Percentiles rank a stretch among this genome's conserved stretches.
Conservation (phyloP, 2,329 filamentous ascomycete genomes). For the Paecilomyces sp. region DNA sequence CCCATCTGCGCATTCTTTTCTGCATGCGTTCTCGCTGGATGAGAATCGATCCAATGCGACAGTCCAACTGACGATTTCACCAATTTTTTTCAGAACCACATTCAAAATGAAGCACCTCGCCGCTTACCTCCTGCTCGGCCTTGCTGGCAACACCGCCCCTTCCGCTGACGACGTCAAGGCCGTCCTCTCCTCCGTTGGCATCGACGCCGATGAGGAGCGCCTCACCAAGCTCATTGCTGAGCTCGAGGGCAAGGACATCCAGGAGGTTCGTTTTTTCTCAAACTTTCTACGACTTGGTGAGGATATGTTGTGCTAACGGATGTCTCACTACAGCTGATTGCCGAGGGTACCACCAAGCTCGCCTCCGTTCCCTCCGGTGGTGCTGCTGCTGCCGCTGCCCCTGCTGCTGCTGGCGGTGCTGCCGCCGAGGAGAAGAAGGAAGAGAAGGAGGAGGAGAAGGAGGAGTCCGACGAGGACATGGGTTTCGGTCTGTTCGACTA, state of each 20-base stretch:
- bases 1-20: slow-evolving; percentile 1
- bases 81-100: slow-evolving; percentile 13
- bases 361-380: slow-evolving; percentile 95
- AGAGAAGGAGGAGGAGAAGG: slow-evolving; percentile 70
- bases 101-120: slow-evolving; percentile 99
- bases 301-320: slow-evolving; percentile 10
- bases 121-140: slow-evolving; percentile 93
- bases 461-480: slow-evolving; percentile 71
- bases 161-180: slow-evolving; percentile 78
- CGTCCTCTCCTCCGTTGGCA: slow-evolving; percentile 88
- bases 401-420: slow-evolving; percentile 58
- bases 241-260: slow-evolving; percentile 62
- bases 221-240: slow-evolving; percentile 81
- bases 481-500: slow-evolving; percentile 66
- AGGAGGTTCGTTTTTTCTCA: slow-evolving; percentile 60
- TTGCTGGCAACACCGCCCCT: slow-evolving; percentile 86
- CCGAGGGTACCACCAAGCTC: slow-evolving; percentile 85
- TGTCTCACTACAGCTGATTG: slow-evolving; percentile 62
- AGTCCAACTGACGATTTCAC: neutral
- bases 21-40: neutral
- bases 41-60: slow-evolving; percentile 10
- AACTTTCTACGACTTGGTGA: neutral
- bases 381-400: slow-evolving; percentile 58
- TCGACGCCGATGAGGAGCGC: slow-evolving; percentile 85
- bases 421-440: slow-evolving; percentile 56